These are phyloP conservation scores for Candida koratica DNA, from an alignment of 805 yeast genomes.

Conservation along the genomic window DNA sequence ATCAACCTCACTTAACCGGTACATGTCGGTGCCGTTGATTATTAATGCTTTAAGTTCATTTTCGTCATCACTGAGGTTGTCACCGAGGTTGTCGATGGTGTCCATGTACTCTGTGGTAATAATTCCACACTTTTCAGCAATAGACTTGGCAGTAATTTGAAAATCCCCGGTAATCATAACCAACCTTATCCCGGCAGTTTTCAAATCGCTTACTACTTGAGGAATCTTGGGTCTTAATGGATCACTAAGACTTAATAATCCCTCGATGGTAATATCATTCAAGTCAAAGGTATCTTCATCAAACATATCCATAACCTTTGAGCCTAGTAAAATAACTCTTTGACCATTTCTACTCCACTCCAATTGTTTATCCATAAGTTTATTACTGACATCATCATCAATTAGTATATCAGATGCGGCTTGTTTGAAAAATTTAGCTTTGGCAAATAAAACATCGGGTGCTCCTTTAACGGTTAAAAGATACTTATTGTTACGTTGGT, in stretches of 20 bases:
- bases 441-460: constrained; percentile 37
- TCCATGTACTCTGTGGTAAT: constrained; percentile 22
- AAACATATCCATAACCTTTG: constrained; percentile 19
- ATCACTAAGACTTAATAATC: constrained; percentile 41
- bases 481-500: constrained; percentile 16
- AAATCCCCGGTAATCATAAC: constrained; percentile 53
- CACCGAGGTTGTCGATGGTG: constrained; percentile 16
- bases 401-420: constrained; percentile 18
- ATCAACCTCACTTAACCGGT: constrained; percentile 30
- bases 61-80: constrained; percentile 13
- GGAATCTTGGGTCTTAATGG: constrained; percentile 39
- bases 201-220: constrained; percentile 28
- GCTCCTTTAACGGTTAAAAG: constrained; percentile 42
- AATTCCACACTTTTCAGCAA: constrained; percentile 44
- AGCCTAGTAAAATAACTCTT: constrained; percentile 30
- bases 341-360: constrained; percentile 37
- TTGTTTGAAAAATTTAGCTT: constrained; percentile 21
- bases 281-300: constrained; percentile 11
- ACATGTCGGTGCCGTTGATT: constrained; percentile 32
- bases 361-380: constrained; percentile 25
- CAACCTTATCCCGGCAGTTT: constrained; percentile 38
- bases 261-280: constrained; percentile 22
- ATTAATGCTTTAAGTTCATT: constrained; percentile 21
- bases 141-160: constrained; percentile 48
- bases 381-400: constrained; percentile 9